Conservation (phyloP, 768 basidiomycete genomes). For the Cystobasidium ongulense region DNA sequence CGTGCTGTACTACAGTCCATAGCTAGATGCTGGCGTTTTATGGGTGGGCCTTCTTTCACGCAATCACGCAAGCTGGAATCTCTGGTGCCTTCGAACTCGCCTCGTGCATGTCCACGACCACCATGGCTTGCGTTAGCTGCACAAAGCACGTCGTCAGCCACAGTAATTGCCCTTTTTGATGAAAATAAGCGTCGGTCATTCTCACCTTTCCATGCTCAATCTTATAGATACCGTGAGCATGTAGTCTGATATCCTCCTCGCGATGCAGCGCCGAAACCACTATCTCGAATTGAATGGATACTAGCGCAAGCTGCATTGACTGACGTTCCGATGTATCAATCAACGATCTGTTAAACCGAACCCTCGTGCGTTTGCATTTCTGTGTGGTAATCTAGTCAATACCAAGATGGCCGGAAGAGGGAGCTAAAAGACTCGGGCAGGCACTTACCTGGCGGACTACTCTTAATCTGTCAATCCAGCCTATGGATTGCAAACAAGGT, state of each 20-base stretch:
- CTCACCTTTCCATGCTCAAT: slow-evolving; percentile 25
- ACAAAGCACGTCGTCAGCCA: background rate
- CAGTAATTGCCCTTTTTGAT: background rate
- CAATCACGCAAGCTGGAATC: background rate
- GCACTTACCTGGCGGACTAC: background rate
- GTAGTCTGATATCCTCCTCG: slow-evolving; percentile 8
- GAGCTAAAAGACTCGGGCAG: background rate
- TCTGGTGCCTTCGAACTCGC: background rate
- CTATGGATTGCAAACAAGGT: background rate
- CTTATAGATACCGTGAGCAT: background rate
- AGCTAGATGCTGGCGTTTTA: too few relatives aligned
- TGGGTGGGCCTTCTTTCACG: background rate
- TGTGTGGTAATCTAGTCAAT: background rate
- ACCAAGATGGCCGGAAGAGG: too few relatives aligned
- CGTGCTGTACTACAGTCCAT: too few relatives aligned
- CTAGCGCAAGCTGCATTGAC: slow-evolving; percentile 11
- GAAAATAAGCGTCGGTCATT: background rate
- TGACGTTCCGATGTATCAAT: slow-evolving; percentile 10
- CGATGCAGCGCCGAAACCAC: background rate
- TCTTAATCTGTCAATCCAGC: background rate
- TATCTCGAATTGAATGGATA: background rate
- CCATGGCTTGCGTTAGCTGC: background rate
- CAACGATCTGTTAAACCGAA: background rate
- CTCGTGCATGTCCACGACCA: background rate
- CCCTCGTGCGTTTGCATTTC: background rate